A percentile compares a stretch with the other conserved stretches of the same genome.
Evolutionary conservation across 2,329 filamentous ascomycete genomes (phyloP).

Genomic region (Grosmannia clavigera): DNA sequence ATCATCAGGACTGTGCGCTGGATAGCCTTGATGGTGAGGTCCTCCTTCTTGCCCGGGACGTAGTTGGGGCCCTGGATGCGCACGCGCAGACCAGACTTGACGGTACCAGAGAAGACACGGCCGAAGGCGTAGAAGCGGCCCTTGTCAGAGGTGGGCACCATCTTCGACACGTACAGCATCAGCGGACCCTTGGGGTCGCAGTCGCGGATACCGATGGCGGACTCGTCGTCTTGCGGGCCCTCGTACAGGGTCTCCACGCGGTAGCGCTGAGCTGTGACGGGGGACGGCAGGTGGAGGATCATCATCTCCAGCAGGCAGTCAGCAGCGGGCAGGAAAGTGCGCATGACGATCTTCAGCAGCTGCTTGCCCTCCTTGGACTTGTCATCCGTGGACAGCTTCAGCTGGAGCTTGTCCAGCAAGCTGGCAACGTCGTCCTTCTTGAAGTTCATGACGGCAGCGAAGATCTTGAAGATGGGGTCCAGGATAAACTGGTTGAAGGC

Average conservation of each 20-base stretch:
- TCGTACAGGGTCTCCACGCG: conserved; percentile 98
- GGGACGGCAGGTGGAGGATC: conserved; percentile 97
- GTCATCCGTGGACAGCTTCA: conserved; percentile 82
- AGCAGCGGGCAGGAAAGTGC: conserved; percentile 95
- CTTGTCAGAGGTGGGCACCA: conserved; percentile 99
- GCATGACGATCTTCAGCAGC: conserved; percentile 96
- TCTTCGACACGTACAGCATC: conserved; percentile 99
- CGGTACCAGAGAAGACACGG: conserved; percentile 99
- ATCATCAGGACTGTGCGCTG: conserved; percentile 99
- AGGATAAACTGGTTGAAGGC: conserved; percentile 98
- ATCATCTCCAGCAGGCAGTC: conserved; percentile 99
- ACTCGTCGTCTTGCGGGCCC: conserved; percentile 85
- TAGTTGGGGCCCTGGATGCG: conserved; percentile 99
- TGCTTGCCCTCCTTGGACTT: conserved; percentile 92
- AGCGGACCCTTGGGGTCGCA: conserved; percentile 96
- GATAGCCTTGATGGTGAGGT: conserved; percentile 98
- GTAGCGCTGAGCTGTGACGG: conserved; percentile 91
- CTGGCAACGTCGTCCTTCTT: conserved; percentile 82
- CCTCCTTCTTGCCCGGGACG: conserved; percentile 93
- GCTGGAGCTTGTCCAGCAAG: conserved; percentile 83
- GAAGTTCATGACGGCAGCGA: conserved; percentile 93
- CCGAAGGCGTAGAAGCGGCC: conserved; percentile 99
- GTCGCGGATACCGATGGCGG: conserved; percentile 93
- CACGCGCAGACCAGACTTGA: conserved; percentile 96
- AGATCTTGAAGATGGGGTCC: conserved; percentile 99